phyloP scores from a whole-genome alignment of 305 asterid genomes.

The Plantago coronopus region DNA sequence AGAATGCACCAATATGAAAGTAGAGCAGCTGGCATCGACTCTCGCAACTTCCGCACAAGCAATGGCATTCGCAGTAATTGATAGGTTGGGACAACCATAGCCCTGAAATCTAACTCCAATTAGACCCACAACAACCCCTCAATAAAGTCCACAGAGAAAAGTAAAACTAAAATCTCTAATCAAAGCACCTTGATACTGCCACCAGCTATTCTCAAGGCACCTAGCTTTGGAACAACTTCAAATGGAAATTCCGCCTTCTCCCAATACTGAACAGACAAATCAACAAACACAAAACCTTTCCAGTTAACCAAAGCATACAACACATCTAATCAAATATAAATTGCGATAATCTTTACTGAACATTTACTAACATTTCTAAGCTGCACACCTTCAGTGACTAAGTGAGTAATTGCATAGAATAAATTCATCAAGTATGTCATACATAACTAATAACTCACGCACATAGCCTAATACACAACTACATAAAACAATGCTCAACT shows the following conservation, averaged over 20 bases:
- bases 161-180: constrained; percentile 4
- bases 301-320: background rate
- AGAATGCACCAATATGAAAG: constrained; percentile 88
- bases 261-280: constrained; percentile 66
- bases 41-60: constrained; percentile 77
- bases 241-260: constrained; percentile 98
- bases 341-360: background rate
- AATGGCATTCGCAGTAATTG: constrained; percentile 79
- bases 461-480: background rate
- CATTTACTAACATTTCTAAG: background rate
- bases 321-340: no score
- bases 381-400: background rate
- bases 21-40: constrained; percentile 95
- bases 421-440: background rate
- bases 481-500: background rate
- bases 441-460: background rate
- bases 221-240: constrained; percentile 86
- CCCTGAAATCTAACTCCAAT: constrained; percentile 47
- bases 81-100: constrained; percentile 89
- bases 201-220: constrained; percentile 67
- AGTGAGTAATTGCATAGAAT: background rate
- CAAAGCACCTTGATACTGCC: constrained; percentile 74
- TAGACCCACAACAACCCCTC: constrained; percentile 17
- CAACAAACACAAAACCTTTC: constrained; percentile 15
- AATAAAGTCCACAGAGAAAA: background rate